Evolutionary conservation across 2,329 filamentous ascomycete genomes (phyloP).

Genomic region (Penicillium sp.): DNA sequence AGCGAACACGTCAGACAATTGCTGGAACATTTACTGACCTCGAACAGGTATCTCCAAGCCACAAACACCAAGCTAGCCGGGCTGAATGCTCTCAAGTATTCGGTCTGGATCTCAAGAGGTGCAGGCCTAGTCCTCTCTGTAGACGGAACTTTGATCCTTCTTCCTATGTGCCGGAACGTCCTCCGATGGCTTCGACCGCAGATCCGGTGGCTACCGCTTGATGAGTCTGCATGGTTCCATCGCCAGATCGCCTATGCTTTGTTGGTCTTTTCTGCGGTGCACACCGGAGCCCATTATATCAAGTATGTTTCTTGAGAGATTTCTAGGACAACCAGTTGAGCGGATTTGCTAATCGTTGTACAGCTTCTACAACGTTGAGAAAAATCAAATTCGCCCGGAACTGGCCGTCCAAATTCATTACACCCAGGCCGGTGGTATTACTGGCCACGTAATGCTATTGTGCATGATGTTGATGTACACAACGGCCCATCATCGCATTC

Average conservation of each 20-base stretch:
- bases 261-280: conserved; percentile 77
- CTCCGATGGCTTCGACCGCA: conserved; percentile 84
- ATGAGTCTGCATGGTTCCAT: conserved; percentile 97
- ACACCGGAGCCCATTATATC: conserved; percentile 84
- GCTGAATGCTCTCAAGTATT: conserved; percentile 80
- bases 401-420: conserved; percentile 91
- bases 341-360: conserved; percentile 26
- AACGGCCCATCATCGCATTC: conserved; percentile 87
- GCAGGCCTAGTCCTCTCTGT: conserved; percentile 83
- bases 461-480: conserved; percentile 99
- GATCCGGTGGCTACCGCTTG: conserved; percentile 83
- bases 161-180: conserved; percentile 93
- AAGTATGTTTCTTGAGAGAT: conserved; percentile 63
- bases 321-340: background rate
- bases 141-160: conserved; percentile 82
- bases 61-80: conserved; percentile 67
- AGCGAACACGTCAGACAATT: background rate
- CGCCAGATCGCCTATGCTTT: conserved; percentile 89
- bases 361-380: conserved; percentile 94
- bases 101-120: conserved; percentile 95
- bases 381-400: conserved; percentile 75
- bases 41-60: conserved; percentile 74
- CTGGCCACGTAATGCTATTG: conserved; percentile 96
- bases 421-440: conserved; percentile 82
- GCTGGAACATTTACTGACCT: conserved; percentile 3